Percentiles rank a stretch among this genome's conserved stretches.
Evolutionary conservation across 2,329 filamentous ascomycete genomes (phyloP).

Genomic region (Fusarium miscanthi): DNA sequence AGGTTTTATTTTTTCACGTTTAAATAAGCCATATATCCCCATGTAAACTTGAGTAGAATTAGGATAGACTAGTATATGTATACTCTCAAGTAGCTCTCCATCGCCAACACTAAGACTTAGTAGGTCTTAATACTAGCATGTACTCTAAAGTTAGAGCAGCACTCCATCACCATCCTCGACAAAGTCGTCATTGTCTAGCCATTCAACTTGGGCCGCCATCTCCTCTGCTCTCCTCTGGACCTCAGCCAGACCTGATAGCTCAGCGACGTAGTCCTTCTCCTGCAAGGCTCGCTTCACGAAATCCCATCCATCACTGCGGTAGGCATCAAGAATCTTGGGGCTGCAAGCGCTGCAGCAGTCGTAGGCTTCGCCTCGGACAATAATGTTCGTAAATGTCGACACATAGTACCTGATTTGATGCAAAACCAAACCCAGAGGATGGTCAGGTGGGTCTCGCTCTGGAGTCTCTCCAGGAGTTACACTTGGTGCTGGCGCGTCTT

Average conservation of each 20-base stretch:
- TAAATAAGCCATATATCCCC: too few relatives aligned
- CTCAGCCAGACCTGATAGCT: constrained; percentile 78
- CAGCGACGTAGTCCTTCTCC: constrained; percentile 81
- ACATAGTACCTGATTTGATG: constrained; percentile 85
- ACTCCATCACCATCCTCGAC: constrained; percentile 27
- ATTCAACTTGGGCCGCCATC: constrained; percentile 66
- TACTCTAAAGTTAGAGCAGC: constrained; percentile 28
- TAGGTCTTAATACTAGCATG: neutral
- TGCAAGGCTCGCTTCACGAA: constrained; percentile 81
- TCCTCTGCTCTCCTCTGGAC: constrained; percentile 71
- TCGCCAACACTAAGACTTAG: neutral
- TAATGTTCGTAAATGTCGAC: constrained; percentile 77
- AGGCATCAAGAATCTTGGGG: constrained; percentile 73
- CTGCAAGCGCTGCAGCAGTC: constrained; percentile 86
- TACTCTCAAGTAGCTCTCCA: too few relatives aligned
- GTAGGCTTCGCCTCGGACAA: constrained; percentile 79
- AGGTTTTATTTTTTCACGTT: too few relatives aligned
- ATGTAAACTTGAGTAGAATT: too few relatives aligned
- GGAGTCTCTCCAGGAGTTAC: constrained; percentile 54
- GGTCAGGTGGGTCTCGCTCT: constrained; percentile 66
- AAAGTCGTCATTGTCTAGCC: constrained; percentile 67
- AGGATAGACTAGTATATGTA: too few relatives aligned
- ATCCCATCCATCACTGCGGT: constrained; percentile 75
- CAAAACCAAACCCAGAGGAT: constrained; percentile 76
- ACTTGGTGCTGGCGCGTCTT: constrained; percentile 68